Base-by-base conservation (phyloP, 1,284 basidiomycete genomes). In the Ustilago vetiveriae region DNA sequence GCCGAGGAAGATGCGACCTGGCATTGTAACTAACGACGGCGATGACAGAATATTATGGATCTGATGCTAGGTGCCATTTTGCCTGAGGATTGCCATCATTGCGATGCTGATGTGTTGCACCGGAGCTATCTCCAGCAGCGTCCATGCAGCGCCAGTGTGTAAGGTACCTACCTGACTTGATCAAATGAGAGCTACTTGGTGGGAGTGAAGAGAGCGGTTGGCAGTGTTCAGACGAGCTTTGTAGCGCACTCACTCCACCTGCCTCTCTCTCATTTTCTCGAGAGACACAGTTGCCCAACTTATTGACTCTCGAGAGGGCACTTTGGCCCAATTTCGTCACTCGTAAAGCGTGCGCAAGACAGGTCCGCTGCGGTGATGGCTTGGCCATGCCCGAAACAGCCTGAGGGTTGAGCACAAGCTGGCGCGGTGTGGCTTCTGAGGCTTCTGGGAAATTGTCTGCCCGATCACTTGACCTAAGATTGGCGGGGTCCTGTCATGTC, bases 111-210 rank as follows among this genome's bases (percentile, higher is more conserved):
- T 47, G 47, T 40, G 35, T 2, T 49, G 37, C 29, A 10, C 13
- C 23, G 30, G 13, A 23, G 38, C 29, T 35, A 40, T 47, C 42
- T 43, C 40, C 42, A 55, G 56, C 60, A 43, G 32, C 53, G 36
- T 58, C 45, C 32, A 36, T 27, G 21, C 11, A 6, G 8, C 27
- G 36, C n/a, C 33, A n/a, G 16, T 39, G 37, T 17, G 7, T 27
- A 29, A 43, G 21, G 32, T 57, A 71, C 68, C 58, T 66, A 71
- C 68, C 48, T 66, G 38, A 57, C 58, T 62, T 66, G 62, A 54
- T 71, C 58, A 63, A 66, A 71, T 60, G 68, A 71, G 63, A 71
- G 68, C 46, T 70, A 53, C 54, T 65, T 71, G 68, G 68, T 66
- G 68, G 68, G 51, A 48, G 50, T 27, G 53, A 64, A 59, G 58